Evolutionary conservation across 2,329 filamentous ascomycete species (phyloP), one percentile per base, ranked within the genome.

Genomic region (Colletotrichum coccodes): DNA sequence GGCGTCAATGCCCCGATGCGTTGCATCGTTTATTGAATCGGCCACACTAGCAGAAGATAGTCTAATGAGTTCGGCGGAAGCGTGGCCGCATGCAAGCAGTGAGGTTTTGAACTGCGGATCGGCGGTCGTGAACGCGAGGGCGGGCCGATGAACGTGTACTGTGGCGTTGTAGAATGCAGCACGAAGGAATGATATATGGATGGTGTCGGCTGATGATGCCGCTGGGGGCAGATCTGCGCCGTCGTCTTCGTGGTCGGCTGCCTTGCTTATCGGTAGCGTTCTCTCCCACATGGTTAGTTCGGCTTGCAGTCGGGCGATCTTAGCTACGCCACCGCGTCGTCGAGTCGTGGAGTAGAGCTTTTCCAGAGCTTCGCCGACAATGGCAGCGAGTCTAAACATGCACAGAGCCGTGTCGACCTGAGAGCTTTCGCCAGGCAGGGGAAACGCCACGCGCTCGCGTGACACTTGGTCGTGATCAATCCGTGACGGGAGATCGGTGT

Each of bases 201-300:
- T 50, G 7, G 16, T 34, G 23, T 65, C n/a, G n/a, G n/a, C 49
- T 4, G 32, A 47, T 32, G 50, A 26, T 11, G 42, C 42, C 16
- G 23, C n/a, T 11, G 49, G 23, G 6, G 34, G 21, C 6, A 52
- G 14, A n/a, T 69, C 66, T 23, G 16, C 47, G 11, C 53, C 30
- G 11, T 67, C 67, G 32, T 59, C 59, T 6, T 71, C 70, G 4
- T 58, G 42, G 28, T 63, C 70, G 32, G 62, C 18, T 3, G 52
- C 46, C 9, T 52, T 60, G 21, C 54, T 21, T 7, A 38, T 57
- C 3, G 67, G 63, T 6, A 70, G 23, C 34, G 62, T 60, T 1
- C 69, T 63, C 21, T 73, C 71, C 74, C 74, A 75, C 62, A 74
- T 70, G 18, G 71, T 70, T 0, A 76, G 73, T 40, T 76, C 73